Percentiles rank a stretch among this genome's conserved stretches.
phyloP scores from a whole-genome alignment of 1,284 basidiomycete species.

The Ustilago tritici region DNA sequence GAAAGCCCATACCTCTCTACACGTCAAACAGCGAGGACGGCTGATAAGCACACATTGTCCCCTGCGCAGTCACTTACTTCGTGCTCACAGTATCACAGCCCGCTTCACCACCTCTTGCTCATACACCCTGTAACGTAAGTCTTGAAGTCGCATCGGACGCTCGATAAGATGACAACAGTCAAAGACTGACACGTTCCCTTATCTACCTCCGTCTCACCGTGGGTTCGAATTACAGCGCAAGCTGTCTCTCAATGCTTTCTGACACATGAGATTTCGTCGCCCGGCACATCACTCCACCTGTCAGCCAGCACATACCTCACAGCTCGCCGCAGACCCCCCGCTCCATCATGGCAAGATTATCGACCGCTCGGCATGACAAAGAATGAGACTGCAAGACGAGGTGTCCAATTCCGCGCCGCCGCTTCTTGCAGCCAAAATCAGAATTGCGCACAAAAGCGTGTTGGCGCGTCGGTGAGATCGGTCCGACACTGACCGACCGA shows the following conservation, averaged over 20 bases:
- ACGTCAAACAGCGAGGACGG: background rate
- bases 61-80: background rate
- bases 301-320: background rate
- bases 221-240: too few species aligned
- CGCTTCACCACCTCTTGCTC: too few species aligned
- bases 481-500: constrained; percentile 37
- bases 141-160: too few species aligned
- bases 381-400: background rate
- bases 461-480: constrained; percentile 8
- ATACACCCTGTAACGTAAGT: too few species aligned
- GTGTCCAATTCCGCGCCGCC: constrained; percentile 18
- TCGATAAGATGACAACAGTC: too few species aligned
- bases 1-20: background rate
- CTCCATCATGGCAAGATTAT: background rate
- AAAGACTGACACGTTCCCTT: too few species aligned
- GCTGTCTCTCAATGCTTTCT: background rate
- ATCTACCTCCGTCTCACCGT: too few species aligned
- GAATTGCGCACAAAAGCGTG: background rate
- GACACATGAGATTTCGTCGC: background rate
- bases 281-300: background rate
- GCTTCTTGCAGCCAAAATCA: background rate
- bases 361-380: background rate
- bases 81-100: background rate
- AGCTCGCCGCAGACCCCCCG: background rate
- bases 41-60: background rate